phyloP scores from a whole-genome alignment of 2,329 filamentous ascomycete species.

The Talaromyces rugulosus region DNA sequence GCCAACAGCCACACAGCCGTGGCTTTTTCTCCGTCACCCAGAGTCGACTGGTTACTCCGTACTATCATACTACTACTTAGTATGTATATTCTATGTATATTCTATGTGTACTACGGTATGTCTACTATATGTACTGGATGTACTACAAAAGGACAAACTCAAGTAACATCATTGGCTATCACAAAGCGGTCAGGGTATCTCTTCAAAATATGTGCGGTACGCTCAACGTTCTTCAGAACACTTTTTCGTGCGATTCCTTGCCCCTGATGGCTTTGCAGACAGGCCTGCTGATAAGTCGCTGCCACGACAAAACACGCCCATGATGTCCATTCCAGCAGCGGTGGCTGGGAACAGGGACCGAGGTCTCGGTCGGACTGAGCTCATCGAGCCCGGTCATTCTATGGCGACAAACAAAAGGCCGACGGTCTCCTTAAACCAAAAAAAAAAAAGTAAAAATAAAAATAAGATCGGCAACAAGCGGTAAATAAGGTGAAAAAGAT shows the following conservation, averaged over 20 bases:
- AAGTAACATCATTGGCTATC: slow-evolving; percentile 2
- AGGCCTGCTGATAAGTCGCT: not conserved
- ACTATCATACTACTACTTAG: too few species aligned
- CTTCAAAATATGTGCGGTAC: slow-evolving; percentile 9
- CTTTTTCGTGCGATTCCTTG: slow-evolving; percentile 1
- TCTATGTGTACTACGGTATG: too few species aligned
- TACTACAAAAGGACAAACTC: too few species aligned
- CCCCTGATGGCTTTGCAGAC: not conserved
- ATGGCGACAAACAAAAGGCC: slow-evolving; percentile 1
- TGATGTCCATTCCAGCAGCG: not conserved
- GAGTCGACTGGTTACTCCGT: too few species aligned
- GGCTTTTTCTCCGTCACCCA: too few species aligned
- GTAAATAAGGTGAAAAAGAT: not conserved
- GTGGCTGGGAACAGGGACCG: not conserved
- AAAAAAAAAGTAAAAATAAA: slow-evolving; percentile 10
- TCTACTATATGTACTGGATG: too few species aligned
- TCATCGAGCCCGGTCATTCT: not conserved
- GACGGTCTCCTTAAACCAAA: slow-evolving; percentile 11
- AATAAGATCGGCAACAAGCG: not conserved
- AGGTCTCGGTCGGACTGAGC: not conserved
- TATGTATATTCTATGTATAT: too few species aligned
- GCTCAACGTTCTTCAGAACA: slow-evolving; percentile 3
- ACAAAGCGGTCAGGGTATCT: slow-evolving; percentile 9
- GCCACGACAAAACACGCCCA: not conserved
- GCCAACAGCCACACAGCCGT: too few species aligned